Evolutionary conservation across 1,139 yeast species (phyloP).

Genomic region (Taphrina populina): DNA sequence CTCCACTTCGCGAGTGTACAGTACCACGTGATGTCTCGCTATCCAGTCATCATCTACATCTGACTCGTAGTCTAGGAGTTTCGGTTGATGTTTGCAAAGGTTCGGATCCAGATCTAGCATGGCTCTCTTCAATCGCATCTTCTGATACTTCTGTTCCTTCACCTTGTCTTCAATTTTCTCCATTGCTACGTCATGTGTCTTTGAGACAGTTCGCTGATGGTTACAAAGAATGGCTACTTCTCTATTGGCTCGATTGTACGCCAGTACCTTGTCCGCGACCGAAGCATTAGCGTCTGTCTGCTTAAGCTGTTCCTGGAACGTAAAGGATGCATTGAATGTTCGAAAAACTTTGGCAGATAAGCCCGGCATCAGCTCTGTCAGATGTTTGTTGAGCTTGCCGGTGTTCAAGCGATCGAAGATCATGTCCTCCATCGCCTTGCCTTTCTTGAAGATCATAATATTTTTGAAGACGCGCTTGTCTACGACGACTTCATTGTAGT

Average conservation of each 20-base stretch:
- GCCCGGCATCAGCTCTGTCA: conserved; percentile 88
- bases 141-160: conserved; percentile 80
- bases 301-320: conserved; percentile 81
- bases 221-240: conserved; percentile 94
- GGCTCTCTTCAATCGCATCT: conserved; percentile 68
- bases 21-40: conserved; percentile 53
- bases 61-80: conserved; percentile 67
- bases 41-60: conserved; percentile 54
- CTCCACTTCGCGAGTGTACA: conserved; percentile 62
- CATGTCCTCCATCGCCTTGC: conserved; percentile 85
- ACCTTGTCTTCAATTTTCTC: conserved; percentile 74
- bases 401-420: conserved; percentile 90
- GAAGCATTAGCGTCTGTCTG: conserved; percentile 80
- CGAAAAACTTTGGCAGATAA: conserved; percentile 95
- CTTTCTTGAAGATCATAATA: conserved; percentile 77
- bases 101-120: conserved; percentile 64
- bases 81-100: conserved; percentile 51
- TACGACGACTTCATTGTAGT: conserved; percentile 87
- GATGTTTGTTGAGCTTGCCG: conserved; percentile 72
- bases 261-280: conserved; percentile 79
- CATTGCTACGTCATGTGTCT: conserved; percentile 75
- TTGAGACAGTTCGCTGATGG: conserved; percentile 91
- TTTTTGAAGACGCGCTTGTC: conserved; percentile 87
- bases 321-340: conserved; percentile 93
- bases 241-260: conserved; percentile 90